Percentiles rank a stretch among this genome's conserved stretches.
Conservation (phyloP, 2,329 filamentous ascomycete genomes). For the Penicillium sp. region DNA sequence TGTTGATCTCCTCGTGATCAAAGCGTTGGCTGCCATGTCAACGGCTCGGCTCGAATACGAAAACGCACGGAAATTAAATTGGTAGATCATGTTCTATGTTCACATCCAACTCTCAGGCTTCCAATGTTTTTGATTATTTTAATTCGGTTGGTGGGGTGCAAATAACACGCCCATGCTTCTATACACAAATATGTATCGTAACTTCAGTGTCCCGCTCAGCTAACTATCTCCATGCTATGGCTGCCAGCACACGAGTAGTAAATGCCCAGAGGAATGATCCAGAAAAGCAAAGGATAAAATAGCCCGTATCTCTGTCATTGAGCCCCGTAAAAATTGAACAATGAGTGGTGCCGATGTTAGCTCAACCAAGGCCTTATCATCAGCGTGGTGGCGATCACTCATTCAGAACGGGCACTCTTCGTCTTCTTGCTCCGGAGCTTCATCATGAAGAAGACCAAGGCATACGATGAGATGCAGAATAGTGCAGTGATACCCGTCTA, state of each 20-base stretch:
- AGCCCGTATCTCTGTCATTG: no score
- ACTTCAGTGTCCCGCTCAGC: no score
- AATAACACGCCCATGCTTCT: no score
- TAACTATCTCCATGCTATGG: no score
- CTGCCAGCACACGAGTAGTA: no score
- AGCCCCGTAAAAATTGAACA: background rate
- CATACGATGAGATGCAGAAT: constrained; percentile 45
- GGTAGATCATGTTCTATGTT: background rate
- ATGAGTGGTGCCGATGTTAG: background rate
- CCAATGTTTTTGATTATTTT: background rate
- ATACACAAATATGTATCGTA: no score
- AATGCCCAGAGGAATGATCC: background rate
- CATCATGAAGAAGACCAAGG: constrained; percentile 49
- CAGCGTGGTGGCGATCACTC: background rate
- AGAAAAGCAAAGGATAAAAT: background rate
- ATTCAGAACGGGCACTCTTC: constrained; percentile 43
- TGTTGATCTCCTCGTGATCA: background rate
- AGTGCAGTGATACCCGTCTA: constrained; percentile 45
- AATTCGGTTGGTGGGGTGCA: background rate
- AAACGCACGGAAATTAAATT: background rate
- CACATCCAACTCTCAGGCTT: no score
- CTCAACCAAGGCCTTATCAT: background rate
- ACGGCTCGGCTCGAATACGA: background rate
- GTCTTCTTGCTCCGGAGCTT: constrained; percentile 50
- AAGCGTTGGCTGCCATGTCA: background rate